A percentile compares a stretch with the other conserved stretches of the same genome.
phyloP scores from a whole-genome alignment of 2,329 filamentous ascomycete species.

The Arthrinium puccinioides region DNA sequence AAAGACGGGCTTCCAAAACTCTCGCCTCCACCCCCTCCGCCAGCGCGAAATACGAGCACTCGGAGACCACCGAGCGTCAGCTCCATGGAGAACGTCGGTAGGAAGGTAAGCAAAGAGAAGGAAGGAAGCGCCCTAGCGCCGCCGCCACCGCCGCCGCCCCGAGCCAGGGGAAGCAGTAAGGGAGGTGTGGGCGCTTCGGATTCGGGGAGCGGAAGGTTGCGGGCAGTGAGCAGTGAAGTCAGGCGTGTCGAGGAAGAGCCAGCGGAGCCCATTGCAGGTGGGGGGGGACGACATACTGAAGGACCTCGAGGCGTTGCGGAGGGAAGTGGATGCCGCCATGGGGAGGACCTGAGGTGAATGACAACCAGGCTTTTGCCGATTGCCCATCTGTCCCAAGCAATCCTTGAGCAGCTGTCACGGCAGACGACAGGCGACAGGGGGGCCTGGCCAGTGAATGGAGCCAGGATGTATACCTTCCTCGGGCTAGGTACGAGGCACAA shows the following conservation, averaged over 20 bases:
- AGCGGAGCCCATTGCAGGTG: slow-evolving; percentile 10
- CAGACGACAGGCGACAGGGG: no score
- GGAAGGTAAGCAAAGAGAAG: slow-evolving; percentile 23
- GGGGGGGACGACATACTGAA: slow-evolving; percentile 54
- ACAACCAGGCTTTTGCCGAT: no score
- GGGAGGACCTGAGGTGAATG: slow-evolving; percentile 20
- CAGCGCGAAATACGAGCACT: slow-evolving; percentile 34
- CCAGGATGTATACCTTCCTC: no score
- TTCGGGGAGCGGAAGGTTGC: slow-evolving; percentile 11
- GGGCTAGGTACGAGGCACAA: no score
- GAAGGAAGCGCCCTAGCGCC: slow-evolving; percentile 17
- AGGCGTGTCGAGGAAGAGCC: slow-evolving; percentile 11
- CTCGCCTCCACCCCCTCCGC: slow-evolving; percentile 36
- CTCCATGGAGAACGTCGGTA: slow-evolving; percentile 29
- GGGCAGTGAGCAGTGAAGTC: slow-evolving; percentile 20
- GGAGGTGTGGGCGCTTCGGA: slow-evolving; percentile 35
- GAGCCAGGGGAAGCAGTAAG: slow-evolving; percentile 39
- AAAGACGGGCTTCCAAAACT: slow-evolving; percentile 20
- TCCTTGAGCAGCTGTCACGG: no score
- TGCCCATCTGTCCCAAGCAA: no score
- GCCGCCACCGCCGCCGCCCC: slow-evolving; percentile 43
- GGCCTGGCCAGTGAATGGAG: no score
- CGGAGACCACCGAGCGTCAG: slow-evolving; percentile 36
- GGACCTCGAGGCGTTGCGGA: slow-evolving; percentile 63
- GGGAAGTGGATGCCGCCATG: slow-evolving; percentile 65